Base-by-base conservation (phyloP, 352 stramenopile species). In the Pythium coloratum region DNA sequence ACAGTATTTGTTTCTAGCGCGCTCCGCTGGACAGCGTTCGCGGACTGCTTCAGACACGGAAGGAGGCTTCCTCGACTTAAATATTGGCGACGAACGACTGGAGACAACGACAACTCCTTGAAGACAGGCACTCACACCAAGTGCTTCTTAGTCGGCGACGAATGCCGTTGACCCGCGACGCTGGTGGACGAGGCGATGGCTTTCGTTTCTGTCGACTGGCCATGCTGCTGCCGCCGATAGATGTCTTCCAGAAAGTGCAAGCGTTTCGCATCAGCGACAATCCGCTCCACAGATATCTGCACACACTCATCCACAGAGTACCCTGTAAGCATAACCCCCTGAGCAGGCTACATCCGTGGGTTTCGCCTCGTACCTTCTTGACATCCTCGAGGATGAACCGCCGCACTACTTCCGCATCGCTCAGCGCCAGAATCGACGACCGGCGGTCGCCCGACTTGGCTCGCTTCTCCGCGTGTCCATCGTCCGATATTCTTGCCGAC, bases 221-320 rank as follows among this genome's bases (percentile, higher is more conserved):
- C 56, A 51, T 73, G 68, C 53, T 64, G 60, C 42, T 75, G 70
- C 55, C 68, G 75, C 56, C 77, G 72, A 51, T 85, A 89, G 30
- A 86, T 72, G 28, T 82, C 73, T 66, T 93, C 87, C 51, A 95
- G 70, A 62, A 84, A 91, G 54, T 86, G 75, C 56, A 93, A 78
- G 18, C 85, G 84, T 64, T 89, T 86, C 49, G 83, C 83, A 55
- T 93, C 80, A 26, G 79, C 70, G n/a, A 94, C 82, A 28, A 94
- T 79, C 36, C 84, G 80, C 55, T 91, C 84, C 66, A 94, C 89
- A 36, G 84, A 91, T 72, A 94, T 91, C 81, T 92, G 58, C 46
- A 54, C 51, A 54, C 18, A 51, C 20, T 24, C 20, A 24, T 24
- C 20, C 10, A 20, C 5, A 36, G 26, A 58, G 20, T 20, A 58